Base-by-base conservation (phyloP, 1,284 basidiomycete species). In the Exobasidium cylindrosporum region DNA sequence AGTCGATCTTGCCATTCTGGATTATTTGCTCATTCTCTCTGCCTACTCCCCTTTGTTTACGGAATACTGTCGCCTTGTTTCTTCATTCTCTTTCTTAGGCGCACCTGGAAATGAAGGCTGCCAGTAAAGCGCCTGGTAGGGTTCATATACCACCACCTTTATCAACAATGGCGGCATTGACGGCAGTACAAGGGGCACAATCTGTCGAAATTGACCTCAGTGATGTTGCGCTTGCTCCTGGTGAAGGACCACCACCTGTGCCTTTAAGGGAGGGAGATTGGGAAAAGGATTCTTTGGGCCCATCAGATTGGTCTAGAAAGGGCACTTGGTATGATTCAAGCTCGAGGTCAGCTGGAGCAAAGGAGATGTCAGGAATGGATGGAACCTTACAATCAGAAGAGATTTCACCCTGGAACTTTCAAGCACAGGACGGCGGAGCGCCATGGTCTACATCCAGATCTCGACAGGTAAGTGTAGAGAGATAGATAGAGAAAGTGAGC, bases 151-250 rank as follows among this genome's bases (percentile, higher is more conserved):
- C 35, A 10, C 35, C 35, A 10, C 35, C 35, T 10, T n/a, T n/a
- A n/a, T 40, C 35, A 40, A 40, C 35, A 7, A n/a, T n/a, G n/a
- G n/a, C n/a, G n/a, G 35, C 10, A 7, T 10, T 40, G 10, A 40
- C 35, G 17, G 35, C 35, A 40, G 35, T 40, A 40, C 35, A 40
- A 40, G 35, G 35, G 10, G 17, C 35, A 10, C 21, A 50, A 28
- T 45, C 59, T 17, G 4, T 28, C 23, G 57, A 58, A 21, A 53
- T 58, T 6, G 57, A 58, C 30, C 28, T 58, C 6, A 58, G 57
- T 26, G 57, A 58, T 29, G 57, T 58, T 17, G 57, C 57, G 2
- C 21, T 58, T 11, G 47, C 43, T 44, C 53, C 53, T 23, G 40
- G 26, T 23, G 53, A 55, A 35, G 53, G 53, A 30, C 53, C 53